phyloP scores from a whole-genome alignment of 352 stramenopile genomes.

The Phytophthora foliorum region DNA sequence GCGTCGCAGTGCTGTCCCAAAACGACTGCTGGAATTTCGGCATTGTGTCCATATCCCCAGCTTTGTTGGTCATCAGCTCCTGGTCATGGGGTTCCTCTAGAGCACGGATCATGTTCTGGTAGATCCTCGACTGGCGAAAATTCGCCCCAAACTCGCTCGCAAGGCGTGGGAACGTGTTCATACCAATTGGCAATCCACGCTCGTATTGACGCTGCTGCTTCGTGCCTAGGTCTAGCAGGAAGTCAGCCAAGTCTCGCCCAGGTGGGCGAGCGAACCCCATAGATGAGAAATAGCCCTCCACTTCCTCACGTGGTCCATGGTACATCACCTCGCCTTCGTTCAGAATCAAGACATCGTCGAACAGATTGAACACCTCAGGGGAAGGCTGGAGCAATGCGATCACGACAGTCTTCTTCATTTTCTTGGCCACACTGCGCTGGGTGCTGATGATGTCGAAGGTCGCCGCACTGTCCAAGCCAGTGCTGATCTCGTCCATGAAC shows the following conservation, averaged over 20 bases:
- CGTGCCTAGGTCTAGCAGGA: conserved; percentile 50
- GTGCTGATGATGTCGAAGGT: conserved; percentile 61
- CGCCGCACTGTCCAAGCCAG: conserved; percentile 57
- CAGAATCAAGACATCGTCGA: conserved; percentile 58
- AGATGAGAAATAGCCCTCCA: conserved; percentile 75
- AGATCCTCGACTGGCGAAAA: conserved; percentile 36
- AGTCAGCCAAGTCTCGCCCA: conserved; percentile 48
- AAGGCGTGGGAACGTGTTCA: conserved; percentile 19
- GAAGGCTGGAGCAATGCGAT: conserved; percentile 89
- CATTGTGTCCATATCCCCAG: conserved; percentile 33
- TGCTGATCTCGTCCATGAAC: conserved; percentile 84
- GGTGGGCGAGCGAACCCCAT: conserved; percentile 66
- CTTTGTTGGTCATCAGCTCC: conserved; percentile 20
- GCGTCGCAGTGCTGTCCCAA: conserved; percentile 24
- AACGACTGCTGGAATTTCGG: conserved; percentile 50
- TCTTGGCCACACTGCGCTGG: conserved; percentile 50
- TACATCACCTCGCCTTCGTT: conserved; percentile 55
- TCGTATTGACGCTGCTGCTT: conserved; percentile 50
- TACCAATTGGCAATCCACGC: not conserved
- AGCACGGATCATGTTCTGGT: conserved; percentile 24
- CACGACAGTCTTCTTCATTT: conserved; percentile 52
- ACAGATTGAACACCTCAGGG: conserved; percentile 54
- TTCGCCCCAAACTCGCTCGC: conserved; percentile 37
- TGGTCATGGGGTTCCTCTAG: conserved; percentile 29
- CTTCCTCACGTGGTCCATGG: conserved; percentile 55